Percentiles rank a stretch among this genome's conserved stretches.
phyloP scores from a whole-genome alignment of 345 rosid genomes.

The Melaleuca alternifolia region DNA sequence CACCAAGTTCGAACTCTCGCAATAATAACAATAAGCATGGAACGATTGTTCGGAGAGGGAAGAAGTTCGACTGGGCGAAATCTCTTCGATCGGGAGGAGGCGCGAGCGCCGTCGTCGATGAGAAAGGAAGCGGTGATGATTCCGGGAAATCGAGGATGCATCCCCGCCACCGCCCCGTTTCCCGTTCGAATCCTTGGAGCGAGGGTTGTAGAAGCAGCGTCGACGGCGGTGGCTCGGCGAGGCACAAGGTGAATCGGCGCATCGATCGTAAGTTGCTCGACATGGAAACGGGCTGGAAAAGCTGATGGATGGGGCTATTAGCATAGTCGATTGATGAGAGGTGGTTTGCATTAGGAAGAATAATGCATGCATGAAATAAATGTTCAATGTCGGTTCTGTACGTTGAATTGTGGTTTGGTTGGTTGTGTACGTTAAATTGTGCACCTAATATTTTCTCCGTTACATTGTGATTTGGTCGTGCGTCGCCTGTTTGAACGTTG shows the following conservation, averaged over 20 bases:
- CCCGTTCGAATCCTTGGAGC: neutral
- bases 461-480: neutral
- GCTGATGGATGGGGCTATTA: slow-evolving; percentile 1
- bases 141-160: neutral
- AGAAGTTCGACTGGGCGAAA: slow-evolving; percentile 39
- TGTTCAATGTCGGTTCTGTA: neutral
- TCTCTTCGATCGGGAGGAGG: slow-evolving; percentile 25
- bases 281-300: slow-evolving; percentile 27
- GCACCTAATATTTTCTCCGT: no score
- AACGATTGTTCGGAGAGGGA: neutral
- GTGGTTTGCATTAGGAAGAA: neutral
- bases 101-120: neutral
- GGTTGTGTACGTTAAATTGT: no score
- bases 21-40: neutral
- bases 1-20: neutral
- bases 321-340: neutral
- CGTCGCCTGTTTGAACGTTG: neutral
- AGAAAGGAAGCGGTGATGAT: neutral
- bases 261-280: slow-evolving; percentile 1
- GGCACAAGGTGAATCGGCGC: slow-evolving; percentile 3
- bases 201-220: neutral
- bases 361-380: neutral
- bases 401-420: neutral
- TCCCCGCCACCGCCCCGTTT: neutral
- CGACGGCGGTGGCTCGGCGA: neutral